Percentiles rank a stretch among this genome's conserved stretches.
Conservation (phyloP, 257 asterid species). For the Solanum corneliomulleri region DNA sequence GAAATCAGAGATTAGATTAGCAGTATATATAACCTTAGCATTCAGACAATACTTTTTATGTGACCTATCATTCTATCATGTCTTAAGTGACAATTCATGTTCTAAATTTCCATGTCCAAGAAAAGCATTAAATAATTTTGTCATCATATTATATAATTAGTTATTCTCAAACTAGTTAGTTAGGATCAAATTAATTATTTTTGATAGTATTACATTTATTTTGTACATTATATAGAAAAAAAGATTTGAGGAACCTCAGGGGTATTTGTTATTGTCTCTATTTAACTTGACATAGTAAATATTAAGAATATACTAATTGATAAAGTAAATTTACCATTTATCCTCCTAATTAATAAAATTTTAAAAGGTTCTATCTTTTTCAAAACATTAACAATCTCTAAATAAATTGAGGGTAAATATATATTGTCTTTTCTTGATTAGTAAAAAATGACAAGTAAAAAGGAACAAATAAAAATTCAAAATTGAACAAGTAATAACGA, state of each 20-base stretch:
- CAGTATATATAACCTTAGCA: neutral
- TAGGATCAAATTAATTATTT: neutral
- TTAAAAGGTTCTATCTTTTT: too few species aligned
- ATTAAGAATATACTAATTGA: too few species aligned
- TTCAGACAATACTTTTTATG: neutral
- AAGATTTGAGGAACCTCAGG: neutral
- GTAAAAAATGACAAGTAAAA: too few species aligned
- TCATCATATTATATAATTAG: neutral
- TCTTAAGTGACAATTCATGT: neutral
- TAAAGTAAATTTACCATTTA: too few species aligned
- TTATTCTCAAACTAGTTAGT: neutral
- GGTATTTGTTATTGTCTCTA: neutral
- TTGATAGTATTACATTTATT: neutral
- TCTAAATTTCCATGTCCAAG: neutral
- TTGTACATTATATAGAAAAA: neutral
- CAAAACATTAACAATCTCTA: too few species aligned
- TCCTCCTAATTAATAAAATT: too few species aligned
- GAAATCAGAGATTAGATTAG: neutral
- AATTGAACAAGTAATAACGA: too few species aligned
- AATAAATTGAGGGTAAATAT: too few species aligned
- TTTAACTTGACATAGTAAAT: too few species aligned
- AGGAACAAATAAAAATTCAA: too few species aligned
- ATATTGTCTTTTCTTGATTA: too few species aligned
- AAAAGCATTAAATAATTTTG: neutral
- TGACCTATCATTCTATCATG: neutral